Evolutionary conservation across 2,329 filamentous ascomycete species (phyloP).

Genomic region (Verticillium dahliae): DNA sequence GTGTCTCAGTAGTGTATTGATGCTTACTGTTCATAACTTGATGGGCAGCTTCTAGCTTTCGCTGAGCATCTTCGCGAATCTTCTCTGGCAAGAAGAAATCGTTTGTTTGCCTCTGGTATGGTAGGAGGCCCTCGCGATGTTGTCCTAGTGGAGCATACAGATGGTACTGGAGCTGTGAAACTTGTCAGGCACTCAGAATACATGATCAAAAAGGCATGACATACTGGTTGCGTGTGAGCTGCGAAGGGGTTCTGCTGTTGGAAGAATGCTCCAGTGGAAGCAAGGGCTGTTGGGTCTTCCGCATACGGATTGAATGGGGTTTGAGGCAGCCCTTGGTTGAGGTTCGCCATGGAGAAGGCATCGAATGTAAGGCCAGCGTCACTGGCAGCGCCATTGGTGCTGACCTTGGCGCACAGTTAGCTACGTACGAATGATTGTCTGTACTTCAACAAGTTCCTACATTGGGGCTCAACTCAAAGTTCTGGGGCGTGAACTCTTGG

Average conservation of each 20-base stretch:
- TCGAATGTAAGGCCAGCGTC: slow-evolving; percentile 50
- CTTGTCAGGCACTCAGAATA: slow-evolving; percentile 11
- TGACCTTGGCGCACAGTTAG: slow-evolving; percentile 18
- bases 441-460: slow-evolving; percentile 26
- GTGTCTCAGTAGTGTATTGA: not conserved
- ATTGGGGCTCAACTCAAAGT: slow-evolving; percentile 44
- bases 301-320: slow-evolving; percentile 69
- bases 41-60: slow-evolving; percentile 76
- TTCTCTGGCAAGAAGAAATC: slow-evolving; percentile 91
- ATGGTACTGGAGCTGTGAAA: slow-evolving; percentile 73
- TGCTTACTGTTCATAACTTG: slow-evolving; percentile 73
- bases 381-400: slow-evolving; percentile 40
- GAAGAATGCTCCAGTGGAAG: slow-evolving; percentile 58
- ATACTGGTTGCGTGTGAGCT: slow-evolving; percentile 53
- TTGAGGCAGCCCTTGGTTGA: slow-evolving; percentile 43
- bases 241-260: slow-evolving; percentile 47
- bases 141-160: slow-evolving; percentile 83
- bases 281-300: slow-evolving; percentile 58
- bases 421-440: not conserved
- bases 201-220: slow-evolving; percentile 11
- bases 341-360: slow-evolving; percentile 55
- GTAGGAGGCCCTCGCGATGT: slow-evolving; percentile 71
- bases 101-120: slow-evolving; percentile 80
- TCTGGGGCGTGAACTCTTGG: slow-evolving; percentile 52
- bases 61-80: slow-evolving; percentile 80